These are phyloP conservation scores for Backusella psychrophila DNA, from an alignment of 192 early-diverging fungal genomes.

Conservation along the genomic window DNA sequence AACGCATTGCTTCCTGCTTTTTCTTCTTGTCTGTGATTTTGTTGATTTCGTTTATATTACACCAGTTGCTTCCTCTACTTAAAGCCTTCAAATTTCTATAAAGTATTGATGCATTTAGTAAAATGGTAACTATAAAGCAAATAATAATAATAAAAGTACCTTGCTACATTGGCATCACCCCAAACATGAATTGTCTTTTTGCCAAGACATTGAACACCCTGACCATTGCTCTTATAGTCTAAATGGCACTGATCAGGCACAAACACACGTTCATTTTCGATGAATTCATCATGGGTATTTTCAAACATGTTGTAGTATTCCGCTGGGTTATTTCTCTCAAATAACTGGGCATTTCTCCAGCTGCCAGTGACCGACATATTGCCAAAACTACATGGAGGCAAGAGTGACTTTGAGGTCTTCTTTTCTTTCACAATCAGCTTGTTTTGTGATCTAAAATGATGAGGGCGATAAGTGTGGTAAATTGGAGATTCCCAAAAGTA, in stretches of 20 bases:
- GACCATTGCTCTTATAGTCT: constrained; percentile 26
- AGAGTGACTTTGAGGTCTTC: neutral
- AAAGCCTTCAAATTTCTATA: constrained; percentile 29
- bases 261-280: constrained; percentile 16
- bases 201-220: constrained; percentile 22
- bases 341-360: constrained; percentile 26
- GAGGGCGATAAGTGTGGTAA: constrained; percentile 22
- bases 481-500: constrained; percentile 33
- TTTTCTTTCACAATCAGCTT: constrained; percentile 13
- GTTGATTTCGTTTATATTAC: constrained; percentile 15
- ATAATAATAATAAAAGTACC: neutral
- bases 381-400: constrained; percentile 5
- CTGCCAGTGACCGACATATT: constrained; percentile 2
- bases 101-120: neutral
- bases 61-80: constrained; percentile 25
- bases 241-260: constrained; percentile 30
- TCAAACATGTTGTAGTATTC: constrained; percentile 38
- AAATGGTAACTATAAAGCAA: no score
- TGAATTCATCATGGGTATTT: constrained; percentile 24
- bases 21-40: constrained; percentile 10
- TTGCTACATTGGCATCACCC: constrained; percentile 29
- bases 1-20: constrained; percentile 3
- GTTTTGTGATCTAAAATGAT: constrained; percentile 22
- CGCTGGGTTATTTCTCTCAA: constrained; percentile 17
- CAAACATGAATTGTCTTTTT: constrained; percentile 29